Percentiles rank a stretch among this genome's conserved stretches.
Conservation (phyloP, 306 rosid species). For the Oxytropis ochrocephala region DNA sequence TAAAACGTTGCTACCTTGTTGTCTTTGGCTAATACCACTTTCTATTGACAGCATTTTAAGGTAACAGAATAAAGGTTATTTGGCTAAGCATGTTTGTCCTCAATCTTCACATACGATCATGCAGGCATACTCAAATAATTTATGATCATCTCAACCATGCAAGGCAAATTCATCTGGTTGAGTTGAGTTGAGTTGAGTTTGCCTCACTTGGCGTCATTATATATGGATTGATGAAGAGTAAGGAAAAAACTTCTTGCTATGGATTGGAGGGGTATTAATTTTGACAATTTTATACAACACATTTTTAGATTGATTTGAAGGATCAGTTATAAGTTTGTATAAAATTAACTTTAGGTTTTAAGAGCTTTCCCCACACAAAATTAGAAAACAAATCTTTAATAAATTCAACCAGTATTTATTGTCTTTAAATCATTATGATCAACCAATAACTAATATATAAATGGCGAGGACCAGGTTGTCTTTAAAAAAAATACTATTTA, state of each 20-base stretch:
- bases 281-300: neutral
- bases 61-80: neutral
- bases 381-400: neutral
- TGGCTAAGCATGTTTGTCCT: constrained; percentile 8
- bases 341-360: neutral
- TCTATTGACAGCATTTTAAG: neutral
- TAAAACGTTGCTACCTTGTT: constrained; percentile 1
- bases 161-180: too few species aligned
- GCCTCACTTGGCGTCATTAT: too few species aligned
- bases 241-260: too few species aligned
- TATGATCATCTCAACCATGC: too few species aligned
- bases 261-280: too few species aligned
- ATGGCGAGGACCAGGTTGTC: neutral
- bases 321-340: neutral
- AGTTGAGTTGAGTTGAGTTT: too few species aligned
- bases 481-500: neutral
- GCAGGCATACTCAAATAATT: too few species aligned
- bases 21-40: constrained; percentile 7
- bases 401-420: neutral
- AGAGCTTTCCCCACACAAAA: neutral
- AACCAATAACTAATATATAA: neutral
- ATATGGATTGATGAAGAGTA: too few species aligned
- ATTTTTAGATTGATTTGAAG: neutral
- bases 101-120: neutral
- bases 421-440: too few species aligned